Conservation (phyloP, 2,329 filamentous ascomycete species). For the Aspergillus fijiensis region DNA sequence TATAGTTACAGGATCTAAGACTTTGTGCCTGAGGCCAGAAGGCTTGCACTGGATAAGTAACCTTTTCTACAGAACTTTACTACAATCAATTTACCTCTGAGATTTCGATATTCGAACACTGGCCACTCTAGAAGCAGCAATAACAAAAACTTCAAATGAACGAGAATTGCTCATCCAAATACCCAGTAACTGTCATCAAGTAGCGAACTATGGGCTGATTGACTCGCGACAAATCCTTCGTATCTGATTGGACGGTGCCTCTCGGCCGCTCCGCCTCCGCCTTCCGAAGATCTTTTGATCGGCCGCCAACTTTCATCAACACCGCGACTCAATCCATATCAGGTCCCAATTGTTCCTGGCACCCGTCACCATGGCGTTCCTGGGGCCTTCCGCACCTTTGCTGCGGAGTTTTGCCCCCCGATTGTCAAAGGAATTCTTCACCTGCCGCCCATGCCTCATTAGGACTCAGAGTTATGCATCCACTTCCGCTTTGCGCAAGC, state of each 20-base stretch:
- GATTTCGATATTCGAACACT: too few relatives aligned
- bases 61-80: too few relatives aligned
- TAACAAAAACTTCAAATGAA: neutral
- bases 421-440: constrained; percentile 41
- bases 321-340: constrained; percentile 1
- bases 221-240: constrained; percentile 18
- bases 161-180: neutral
- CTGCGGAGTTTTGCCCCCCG: constrained; percentile 38
- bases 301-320: neutral
- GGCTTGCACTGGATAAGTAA: too few relatives aligned
- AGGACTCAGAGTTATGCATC: constrained; percentile 31
- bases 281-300: constrained; percentile 11
- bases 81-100: too few relatives aligned
- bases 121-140: neutral
- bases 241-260: constrained; percentile 19
- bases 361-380: constrained; percentile 33
- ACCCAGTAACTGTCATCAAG: neutral
- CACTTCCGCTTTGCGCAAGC: constrained; percentile 33
- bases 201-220: neutral
- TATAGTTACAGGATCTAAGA: too few relatives aligned
- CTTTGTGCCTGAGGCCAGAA: too few relatives aligned
- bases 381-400: constrained; percentile 31
- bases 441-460: constrained; percentile 42
- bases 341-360: constrained; percentile 4
- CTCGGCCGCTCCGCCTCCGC: constrained; percentile 14